phyloP scores from a whole-genome alignment of 257 asterid genomes.

The Solanum ahanhuiri region DNA sequence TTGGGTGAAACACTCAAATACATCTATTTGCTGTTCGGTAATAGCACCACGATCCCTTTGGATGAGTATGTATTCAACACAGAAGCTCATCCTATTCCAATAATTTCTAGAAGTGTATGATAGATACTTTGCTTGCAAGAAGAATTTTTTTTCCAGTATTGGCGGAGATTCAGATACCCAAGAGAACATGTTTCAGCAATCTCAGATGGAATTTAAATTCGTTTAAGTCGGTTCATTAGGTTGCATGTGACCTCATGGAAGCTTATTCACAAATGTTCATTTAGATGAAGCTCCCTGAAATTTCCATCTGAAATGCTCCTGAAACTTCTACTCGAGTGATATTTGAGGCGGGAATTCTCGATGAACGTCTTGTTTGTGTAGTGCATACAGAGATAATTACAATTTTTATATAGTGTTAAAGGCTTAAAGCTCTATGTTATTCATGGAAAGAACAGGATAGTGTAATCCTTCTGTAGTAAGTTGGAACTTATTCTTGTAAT shows the following conservation, averaged over 20 bases:
- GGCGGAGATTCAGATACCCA: not conserved
- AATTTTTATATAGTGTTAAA: not conserved
- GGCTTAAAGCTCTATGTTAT: not conserved
- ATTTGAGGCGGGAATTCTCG: not conserved
- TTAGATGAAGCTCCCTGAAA: not conserved
- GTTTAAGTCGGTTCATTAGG: not conserved
- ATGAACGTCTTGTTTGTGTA: not conserved
- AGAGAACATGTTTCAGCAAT: not conserved
- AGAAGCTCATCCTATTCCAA: slow-evolving; percentile 94
- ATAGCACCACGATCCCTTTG: slow-evolving; percentile 47
- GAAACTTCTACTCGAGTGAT: not conserved
- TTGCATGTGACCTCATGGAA: not conserved
- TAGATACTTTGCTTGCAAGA: slow-evolving; percentile 5
- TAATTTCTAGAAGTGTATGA: slow-evolving; percentile 31
- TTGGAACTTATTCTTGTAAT: not conserved
- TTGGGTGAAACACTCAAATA: slow-evolving; percentile 86
- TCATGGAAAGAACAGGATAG: not conserved
- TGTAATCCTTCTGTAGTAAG: not conserved
- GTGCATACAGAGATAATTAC: not conserved
- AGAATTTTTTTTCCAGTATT: not conserved
- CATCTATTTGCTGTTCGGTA: slow-evolving; percentile 65
- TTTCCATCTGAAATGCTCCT: not conserved
- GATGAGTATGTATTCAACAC: slow-evolving; percentile 86
- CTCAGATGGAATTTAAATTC: not conserved
- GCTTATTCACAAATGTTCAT: not conserved